phyloP scores from a whole-genome alignment of 257 asterid species.

The Thymus quinquecostatus region DNA sequence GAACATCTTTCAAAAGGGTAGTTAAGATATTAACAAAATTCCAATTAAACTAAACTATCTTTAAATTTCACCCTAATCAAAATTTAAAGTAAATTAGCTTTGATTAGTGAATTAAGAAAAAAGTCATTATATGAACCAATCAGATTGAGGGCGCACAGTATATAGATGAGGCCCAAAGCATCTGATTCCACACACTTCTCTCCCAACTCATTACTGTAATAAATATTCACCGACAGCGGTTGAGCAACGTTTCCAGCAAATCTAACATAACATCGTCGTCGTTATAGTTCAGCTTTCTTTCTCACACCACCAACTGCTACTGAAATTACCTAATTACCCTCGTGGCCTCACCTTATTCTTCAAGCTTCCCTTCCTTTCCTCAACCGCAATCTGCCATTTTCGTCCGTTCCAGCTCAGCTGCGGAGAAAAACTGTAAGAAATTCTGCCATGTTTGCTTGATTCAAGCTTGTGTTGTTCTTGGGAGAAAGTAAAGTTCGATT shows the following conservation, averaged over 20 bases:
- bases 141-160: conserved; percentile 9
- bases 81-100: too few species aligned
- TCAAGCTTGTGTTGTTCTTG: conserved; percentile 24
- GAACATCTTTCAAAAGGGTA: too few species aligned
- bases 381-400: conserved; percentile 22
- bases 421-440: conserved; percentile 41
- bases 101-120: too few species aligned
- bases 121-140: conserved; percentile 10
- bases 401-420: conserved; percentile 36
- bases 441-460: conserved; percentile 22
- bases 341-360: conserved; percentile 27
- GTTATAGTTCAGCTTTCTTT: conserved; percentile 45
- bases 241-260: background rate
- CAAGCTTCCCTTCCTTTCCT: conserved; percentile 17
- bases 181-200: background rate
- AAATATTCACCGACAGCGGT: conserved; percentile 17
- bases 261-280: background rate
- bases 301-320: conserved; percentile 39
- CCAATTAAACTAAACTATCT: too few species aligned
- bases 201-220: background rate
- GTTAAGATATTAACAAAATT: too few species aligned
- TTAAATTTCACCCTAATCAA: too few species aligned
- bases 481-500: conserved; percentile 32
- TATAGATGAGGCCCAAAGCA: background rate
- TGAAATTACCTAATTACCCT: conserved; percentile 42